Base-by-base conservation (phyloP, 1,284 basidiomycete species). In the Paramarasmius palmivorus region DNA sequence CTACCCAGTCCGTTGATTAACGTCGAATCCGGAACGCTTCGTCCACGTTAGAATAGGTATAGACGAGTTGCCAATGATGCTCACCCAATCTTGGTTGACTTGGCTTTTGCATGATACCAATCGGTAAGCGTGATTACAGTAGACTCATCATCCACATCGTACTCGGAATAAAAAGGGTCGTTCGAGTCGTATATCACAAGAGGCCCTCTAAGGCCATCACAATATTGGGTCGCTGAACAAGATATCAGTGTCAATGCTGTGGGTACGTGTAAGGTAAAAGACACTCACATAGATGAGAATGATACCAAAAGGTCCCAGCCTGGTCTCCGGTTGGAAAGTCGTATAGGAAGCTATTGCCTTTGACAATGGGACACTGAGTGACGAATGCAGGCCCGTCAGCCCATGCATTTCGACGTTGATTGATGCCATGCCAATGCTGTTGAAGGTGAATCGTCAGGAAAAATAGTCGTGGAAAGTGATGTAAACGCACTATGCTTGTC, bases 1-100 rank as follows among this genome's bases (percentile, higher is more conserved):
- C 70, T 64, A n/a, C 73, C 73, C 9, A 63, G 52, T 2, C 71
- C 73, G 53, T 82, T 82, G 61, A 83, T 76, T 4, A 81, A 57
- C 3, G 73, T 75, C 0, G 70, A 66, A 51, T 75, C 65, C 1
- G 75, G 71, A 3, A 65, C 65, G 2, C 53, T 29, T 9, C 19
- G 29, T 9, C 3, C 17, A 34, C 12, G 20, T 17, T 1, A 14
- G 9, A 0, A 17, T 45, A n/a, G 20, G 17, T 26, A 9, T 3
- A 5, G 9, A 32, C 15, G 12, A 9, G 15, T 15, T 14, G 5
- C n/a, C 17, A 17, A 3, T 17, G 19, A 2, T 5, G 19, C 39
- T 10, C 19, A 40, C 39, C 17, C 17, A 22, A 40, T 15, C 9
- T 10, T 40, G 9, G 19, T 19, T 2, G 22, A 17, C n/a, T 34